A percentile compares a stretch with the other conserved stretches of the same genome.
Evolutionary conservation across 768 basidiomycete species (phyloP).

Genomic region (Macrolepiota dolichaula): DNA sequence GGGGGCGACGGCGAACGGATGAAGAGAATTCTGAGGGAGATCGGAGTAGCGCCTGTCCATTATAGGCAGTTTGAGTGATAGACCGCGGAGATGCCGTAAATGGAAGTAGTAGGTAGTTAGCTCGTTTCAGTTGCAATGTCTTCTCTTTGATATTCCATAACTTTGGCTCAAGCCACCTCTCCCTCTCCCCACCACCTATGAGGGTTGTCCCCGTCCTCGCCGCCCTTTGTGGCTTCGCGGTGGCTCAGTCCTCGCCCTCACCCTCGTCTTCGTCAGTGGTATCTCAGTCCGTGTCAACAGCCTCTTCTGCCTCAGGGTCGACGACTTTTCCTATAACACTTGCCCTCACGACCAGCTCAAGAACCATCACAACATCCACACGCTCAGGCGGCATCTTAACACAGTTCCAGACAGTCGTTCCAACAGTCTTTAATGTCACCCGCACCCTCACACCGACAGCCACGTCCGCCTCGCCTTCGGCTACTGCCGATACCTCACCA

Average conservation of each 20-base stretch:
- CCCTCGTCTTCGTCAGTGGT: constrained; percentile 7
- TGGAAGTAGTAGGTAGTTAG: background rate
- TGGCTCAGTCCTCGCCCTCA: too few species aligned
- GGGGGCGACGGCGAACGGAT: constrained; percentile 31
- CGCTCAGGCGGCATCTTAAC: constrained; percentile 45
- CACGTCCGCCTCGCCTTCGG: constrained; percentile 32
- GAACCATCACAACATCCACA: constrained; percentile 49
- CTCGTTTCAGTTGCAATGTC: constrained; percentile 10
- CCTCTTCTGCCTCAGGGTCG: constrained; percentile 14
- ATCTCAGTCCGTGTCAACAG: constrained; percentile 12
- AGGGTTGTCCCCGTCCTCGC: constrained; percentile 19
- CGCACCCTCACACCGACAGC: constrained; percentile 44
- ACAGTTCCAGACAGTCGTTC: constrained; percentile 50
- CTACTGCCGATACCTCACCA: constrained; percentile 36
- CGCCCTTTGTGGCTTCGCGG: constrained; percentile 14
- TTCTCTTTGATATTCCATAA: constrained; percentile 10
- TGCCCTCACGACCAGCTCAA: constrained; percentile 44
- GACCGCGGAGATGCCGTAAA: background rate
- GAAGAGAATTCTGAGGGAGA: constrained; percentile 37
- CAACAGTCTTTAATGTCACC: constrained; percentile 63
- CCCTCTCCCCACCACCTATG: constrained; percentile 13
- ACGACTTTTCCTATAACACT: constrained; percentile 44
- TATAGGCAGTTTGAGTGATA: constrained; percentile 51
- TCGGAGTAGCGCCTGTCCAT: constrained; percentile 41
- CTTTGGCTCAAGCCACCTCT: constrained; percentile 8